Percentiles rank a stretch among this genome's conserved stretches.
These are phyloP conservation scores for Rhypophila decipiens DNA, from an alignment of 495 filamentous ascomycete genomes.

Conservation along the genomic window DNA sequence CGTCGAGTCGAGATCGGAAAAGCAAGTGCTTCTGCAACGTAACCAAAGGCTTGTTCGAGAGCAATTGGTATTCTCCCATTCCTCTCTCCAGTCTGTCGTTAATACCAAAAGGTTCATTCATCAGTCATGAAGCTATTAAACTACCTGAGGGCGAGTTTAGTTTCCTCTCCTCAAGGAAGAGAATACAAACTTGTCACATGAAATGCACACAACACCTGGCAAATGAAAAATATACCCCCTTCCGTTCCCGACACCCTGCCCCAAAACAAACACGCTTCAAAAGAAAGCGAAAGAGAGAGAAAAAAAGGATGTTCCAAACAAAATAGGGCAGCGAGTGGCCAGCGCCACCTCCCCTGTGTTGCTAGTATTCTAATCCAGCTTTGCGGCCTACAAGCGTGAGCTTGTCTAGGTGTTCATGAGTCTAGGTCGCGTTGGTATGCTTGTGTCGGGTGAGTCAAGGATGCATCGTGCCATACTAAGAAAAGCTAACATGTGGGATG, in stretches of 20 bases:
- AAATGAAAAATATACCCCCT: neutral
- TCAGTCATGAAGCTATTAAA: neutral
- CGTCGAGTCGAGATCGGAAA: too few relatives aligned
- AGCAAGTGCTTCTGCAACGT: too few relatives aligned
- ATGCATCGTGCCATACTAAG: neutral
- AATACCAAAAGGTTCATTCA: too few relatives aligned
- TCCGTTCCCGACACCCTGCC: neutral
- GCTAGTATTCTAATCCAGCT: neutral
- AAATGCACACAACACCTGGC: neutral
- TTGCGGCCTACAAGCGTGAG: neutral
- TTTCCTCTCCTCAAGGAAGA: neutral
- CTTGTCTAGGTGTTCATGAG: neutral
- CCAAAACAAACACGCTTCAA: neutral
- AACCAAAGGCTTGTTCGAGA: too few relatives aligned
- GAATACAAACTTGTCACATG: constrained; percentile 3
- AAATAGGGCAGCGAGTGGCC: neutral
- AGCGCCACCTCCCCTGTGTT: constrained; percentile 1
- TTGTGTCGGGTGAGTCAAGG: neutral
- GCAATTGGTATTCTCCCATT: too few relatives aligned
- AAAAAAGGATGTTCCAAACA: too few relatives aligned
- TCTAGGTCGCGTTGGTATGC: neutral
- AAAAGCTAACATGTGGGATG: neutral
- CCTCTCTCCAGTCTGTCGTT: too few relatives aligned
- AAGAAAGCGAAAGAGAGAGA: neutral
- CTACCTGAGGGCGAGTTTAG: neutral